Percentiles rank a stretch among this genome's conserved stretches.
phyloP scores from a whole-genome alignment of 2,329 filamentous ascomycete genomes.

The Aspergillus pseudotamarii region DNA sequence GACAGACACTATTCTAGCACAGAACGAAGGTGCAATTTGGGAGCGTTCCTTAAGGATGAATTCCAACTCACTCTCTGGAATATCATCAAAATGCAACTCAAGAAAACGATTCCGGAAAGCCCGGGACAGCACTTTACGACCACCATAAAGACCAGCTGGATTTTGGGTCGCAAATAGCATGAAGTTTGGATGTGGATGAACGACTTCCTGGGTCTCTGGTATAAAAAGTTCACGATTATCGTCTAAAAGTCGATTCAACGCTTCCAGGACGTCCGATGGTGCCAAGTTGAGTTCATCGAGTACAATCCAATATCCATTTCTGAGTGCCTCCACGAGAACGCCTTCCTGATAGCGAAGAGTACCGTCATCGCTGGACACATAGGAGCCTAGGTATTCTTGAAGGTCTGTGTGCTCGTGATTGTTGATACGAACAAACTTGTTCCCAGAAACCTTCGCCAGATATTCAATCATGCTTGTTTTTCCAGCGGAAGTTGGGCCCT shows the following conservation, averaged over 20 bases:
- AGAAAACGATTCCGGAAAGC: conserved; percentile 97
- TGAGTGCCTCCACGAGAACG: conserved; percentile 85
- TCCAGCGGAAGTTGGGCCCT: conserved; percentile 94
- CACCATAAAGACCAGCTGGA: conserved; percentile 91
- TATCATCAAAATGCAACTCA: conserved; percentile 96
- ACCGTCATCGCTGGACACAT: conserved; percentile 82
- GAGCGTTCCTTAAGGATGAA: conserved; percentile 88
- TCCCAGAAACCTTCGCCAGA: conserved; percentile 92
- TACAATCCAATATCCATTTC: conserved; percentile 96
- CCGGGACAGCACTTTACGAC: conserved; percentile 86
- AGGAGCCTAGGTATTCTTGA: conserved; percentile 95
- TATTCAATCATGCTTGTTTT: conserved; percentile 99
- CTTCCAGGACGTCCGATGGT: conserved; percentile 94
- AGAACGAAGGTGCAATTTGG: conserved; percentile 88
- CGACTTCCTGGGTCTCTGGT: conserved; percentile 92
- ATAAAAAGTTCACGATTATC: conserved; percentile 96
- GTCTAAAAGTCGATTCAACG: conserved; percentile 90
- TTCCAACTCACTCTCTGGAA: conserved; percentile 90
- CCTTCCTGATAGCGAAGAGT: conserved; percentile 91
- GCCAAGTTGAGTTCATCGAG: conserved; percentile 96
- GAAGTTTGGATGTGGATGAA: conserved; percentile 90
- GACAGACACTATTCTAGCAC: conserved; percentile 84
- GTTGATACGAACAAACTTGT: conserved; percentile 97
- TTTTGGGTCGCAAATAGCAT: conserved; percentile 99
- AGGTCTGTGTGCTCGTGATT: conserved; percentile 99